A percentile compares a stretch with the other conserved stretches of the same genome.
These are phyloP conservation scores for Tagetes patula DNA, from an alignment of 129 eudicot genomes.

Conservation along the genomic window DNA sequence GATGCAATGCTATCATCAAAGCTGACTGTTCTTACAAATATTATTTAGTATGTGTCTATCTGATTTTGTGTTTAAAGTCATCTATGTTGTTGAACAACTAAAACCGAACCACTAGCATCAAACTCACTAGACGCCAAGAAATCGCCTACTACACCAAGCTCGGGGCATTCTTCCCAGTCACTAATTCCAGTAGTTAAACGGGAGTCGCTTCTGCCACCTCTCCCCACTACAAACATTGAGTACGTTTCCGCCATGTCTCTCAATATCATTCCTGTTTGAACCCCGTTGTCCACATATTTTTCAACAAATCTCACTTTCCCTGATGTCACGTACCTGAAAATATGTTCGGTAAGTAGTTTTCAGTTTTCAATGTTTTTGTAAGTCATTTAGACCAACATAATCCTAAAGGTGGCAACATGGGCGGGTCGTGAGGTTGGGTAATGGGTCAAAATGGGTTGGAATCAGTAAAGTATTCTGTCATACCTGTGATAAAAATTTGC, in stretches of 20 bases:
- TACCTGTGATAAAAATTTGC: slow-evolving; percentile 70
- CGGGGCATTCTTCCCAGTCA: slow-evolving; percentile 96
- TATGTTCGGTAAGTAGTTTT: background rate
- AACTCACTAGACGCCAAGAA: slow-evolving; percentile 83
- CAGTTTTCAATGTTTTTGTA: background rate
- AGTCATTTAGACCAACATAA: background rate
- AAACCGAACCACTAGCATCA: slow-evolving; percentile 65
- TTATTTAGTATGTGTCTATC: background rate
- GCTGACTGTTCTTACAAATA: background rate
- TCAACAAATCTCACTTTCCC: slow-evolving; percentile 71
- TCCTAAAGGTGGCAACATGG: background rate
- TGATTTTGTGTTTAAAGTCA: background rate
- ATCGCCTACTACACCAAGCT: slow-evolving; percentile 86
- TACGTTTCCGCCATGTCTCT: slow-evolving; percentile 72
- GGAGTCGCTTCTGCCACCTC: slow-evolving; percentile 57
- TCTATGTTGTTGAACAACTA: slow-evolving; percentile 67
- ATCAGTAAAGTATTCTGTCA: background rate
- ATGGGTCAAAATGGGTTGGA: slow-evolving; percentile 7
- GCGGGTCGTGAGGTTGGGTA: background rate
- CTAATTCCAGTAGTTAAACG: slow-evolving; percentile 74
- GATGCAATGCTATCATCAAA: background rate
- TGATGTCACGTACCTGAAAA: slow-evolving; percentile 72
- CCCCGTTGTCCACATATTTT: slow-evolving; percentile 68
- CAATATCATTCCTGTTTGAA: slow-evolving; percentile 59
- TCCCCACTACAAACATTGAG: slow-evolving; percentile 79